Evolutionary conservation across 495 filamentous ascomycete species (phyloP).

Genomic region (Neurospora sp.): DNA sequence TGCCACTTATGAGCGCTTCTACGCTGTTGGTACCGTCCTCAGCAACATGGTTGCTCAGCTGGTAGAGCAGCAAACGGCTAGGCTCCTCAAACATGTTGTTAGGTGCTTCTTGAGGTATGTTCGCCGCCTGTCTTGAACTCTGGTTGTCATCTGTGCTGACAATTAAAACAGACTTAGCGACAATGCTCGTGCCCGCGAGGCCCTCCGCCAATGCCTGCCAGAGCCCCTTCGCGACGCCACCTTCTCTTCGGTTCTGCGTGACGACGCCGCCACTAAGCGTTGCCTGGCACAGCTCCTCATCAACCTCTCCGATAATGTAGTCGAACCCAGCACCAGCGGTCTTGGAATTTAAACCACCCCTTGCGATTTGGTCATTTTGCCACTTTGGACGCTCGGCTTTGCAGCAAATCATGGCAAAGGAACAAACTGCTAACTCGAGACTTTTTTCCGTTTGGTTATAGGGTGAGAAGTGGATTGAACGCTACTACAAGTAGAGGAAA

Average conservation of each 20-base stretch:
- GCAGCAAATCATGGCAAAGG: not conserved
- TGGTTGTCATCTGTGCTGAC: slow-evolving; percentile 8
- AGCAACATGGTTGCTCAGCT: slow-evolving; percentile 98
- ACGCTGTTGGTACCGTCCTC: slow-evolving; percentile 92
- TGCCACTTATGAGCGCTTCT: slow-evolving; percentile 98
- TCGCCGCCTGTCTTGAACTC: not conserved
- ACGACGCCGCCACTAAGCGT: slow-evolving; percentile 96
- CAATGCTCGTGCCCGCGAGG: slow-evolving; percentile 91
- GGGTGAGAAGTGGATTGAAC: slow-evolving; percentile 19
- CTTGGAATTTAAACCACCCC: slow-evolving; percentile 15
- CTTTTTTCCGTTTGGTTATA: not conserved
- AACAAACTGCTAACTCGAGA: not conserved
- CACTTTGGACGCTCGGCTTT: not conserved
- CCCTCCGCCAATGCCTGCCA: slow-evolving; percentile 90
- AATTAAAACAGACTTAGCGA: slow-evolving; percentile 63
- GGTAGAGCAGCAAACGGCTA: slow-evolving; percentile 93
- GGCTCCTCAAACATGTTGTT: slow-evolving; percentile 95
- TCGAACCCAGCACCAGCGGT: slow-evolving; percentile 41
- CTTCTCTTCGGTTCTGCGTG: slow-evolving; percentile 90
- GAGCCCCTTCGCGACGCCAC: slow-evolving; percentile 95
- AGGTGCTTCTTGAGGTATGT: slow-evolving; percentile 88
- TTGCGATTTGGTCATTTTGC: not conserved
- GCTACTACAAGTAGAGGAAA: slow-evolving; percentile 4
- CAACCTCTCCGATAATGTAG: slow-evolving; percentile 89
- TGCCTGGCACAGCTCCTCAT: slow-evolving; percentile 94